Evolutionary conservation across 176 grass and related monocot species (phyloP), one percentile per base, ranked within the genome.

Genomic region (Miscanthus lutarioriparius): DNA sequence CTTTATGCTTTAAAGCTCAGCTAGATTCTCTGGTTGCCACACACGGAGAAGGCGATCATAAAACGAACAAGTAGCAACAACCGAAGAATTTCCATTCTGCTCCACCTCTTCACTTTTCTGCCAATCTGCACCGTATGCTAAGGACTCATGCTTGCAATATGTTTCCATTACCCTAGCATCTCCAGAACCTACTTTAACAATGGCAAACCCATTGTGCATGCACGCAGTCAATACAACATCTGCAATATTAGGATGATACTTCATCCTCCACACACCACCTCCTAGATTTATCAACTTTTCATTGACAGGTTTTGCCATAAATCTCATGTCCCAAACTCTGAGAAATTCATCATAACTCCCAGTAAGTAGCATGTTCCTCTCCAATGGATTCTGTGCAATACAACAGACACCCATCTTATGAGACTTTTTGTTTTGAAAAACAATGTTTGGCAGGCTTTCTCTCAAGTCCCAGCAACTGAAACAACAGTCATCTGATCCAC

Each of bases 91-190:
- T 32, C 30, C 82, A 53, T 47, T 78, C 51, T 70, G 32, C 22
- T 85, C 72, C 37, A 36, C 15, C n/a, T n/a, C 41, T 38, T 89
- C 89, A 48, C 74, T 85, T 86, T 67, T 98, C 88, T 93, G 93
- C 96, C 93, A 98, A 82, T 98, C 93, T 40, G 87, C 96, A 40
- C 96, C 96, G 67, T 98, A 98, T 81, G 96, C 96, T 86, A 98
- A 92, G 38, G 93, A 98, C 69, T 85, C 91, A 22, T 98, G 96
- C 35, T 95, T 95, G 74, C 74, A 47, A 76, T 98, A 93, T 85
- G 85, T 95, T 88, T 95, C 93, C 74, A 90, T 54, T 74, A 98
- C 70, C 38, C 11, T 67, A 67, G 64, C 19, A 81, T 95, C 89
- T 79, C 40, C 72, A 20, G 80, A 40, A 81, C 83, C 85, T 79